A percentile compares a stretch with the other conserved stretches of the same genome.
Evolutionary conservation across 225 moss, liverwort and hornwort species (phyloP).

Genomic region (Lunularia cruciata): DNA sequence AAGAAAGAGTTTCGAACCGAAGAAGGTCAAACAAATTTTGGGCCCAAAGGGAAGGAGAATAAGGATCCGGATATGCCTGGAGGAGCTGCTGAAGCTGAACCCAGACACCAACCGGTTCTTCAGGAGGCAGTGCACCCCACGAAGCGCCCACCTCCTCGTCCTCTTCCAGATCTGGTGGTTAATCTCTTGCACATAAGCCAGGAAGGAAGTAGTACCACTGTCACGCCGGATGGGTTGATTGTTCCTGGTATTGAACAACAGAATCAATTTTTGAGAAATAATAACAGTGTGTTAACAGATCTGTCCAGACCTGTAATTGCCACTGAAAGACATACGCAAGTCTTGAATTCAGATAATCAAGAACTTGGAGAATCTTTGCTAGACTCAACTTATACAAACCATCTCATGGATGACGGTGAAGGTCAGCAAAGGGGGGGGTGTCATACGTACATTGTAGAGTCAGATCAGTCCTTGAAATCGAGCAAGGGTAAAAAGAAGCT

Average conservation of each 20-base stretch:
- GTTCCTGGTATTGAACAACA: not conserved
- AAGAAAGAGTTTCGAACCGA: not conserved
- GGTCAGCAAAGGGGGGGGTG: not conserved
- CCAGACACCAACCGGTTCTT: not conserved
- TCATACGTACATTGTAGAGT: not conserved
- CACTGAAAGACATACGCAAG: too few relatives aligned
- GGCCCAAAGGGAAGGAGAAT: constrained; percentile 30
- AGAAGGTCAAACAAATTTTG: not conserved
- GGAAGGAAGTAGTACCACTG: not conserved
- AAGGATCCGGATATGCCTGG: constrained; percentile 12
- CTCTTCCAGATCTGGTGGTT: constrained; percentile 37
- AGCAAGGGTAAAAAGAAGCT: constrained; percentile 26
- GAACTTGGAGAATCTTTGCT: not conserved
- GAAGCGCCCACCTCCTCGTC: constrained; percentile 30
- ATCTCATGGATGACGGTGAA: not conserved
- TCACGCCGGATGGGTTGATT: not conserved
- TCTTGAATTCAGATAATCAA: not conserved
- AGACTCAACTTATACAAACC: not conserved
- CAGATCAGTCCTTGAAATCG: not conserved
- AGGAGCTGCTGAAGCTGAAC: not conserved
- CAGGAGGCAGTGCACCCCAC: not conserved
- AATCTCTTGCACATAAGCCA: constrained; percentile 10
- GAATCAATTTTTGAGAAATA: too few relatives aligned
- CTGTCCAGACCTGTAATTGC: too few relatives aligned
- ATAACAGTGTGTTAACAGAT: too few relatives aligned